These are phyloP conservation scores for Sistotremastrum niveocremeum DNA, from an alignment of 768 basidiomycete genomes.

Conservation along the genomic window DNA sequence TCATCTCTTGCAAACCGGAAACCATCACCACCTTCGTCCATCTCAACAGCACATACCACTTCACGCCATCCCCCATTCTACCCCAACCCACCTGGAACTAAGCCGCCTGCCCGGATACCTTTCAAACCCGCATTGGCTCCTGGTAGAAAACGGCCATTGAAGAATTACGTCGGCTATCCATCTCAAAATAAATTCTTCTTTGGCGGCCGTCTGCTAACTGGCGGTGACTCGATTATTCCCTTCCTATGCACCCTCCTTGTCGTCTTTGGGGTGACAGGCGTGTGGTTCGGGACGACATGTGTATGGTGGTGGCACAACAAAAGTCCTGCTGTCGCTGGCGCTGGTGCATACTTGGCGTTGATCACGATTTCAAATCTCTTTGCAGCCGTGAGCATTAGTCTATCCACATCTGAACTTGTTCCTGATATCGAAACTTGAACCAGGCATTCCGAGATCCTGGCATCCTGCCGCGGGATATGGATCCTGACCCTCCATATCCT, in stretches of 20 bases:
- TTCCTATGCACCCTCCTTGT: conserved; percentile 54
- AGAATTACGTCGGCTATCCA: conserved; percentile 51
- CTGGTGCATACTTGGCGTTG: conserved; percentile 46
- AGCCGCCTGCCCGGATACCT: conserved; percentile 4
- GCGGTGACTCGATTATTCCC: conserved; percentile 77
- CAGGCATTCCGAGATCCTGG: conserved; percentile 77
- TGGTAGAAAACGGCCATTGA: conserved; percentile 29
- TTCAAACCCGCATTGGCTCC: conserved; percentile 19
- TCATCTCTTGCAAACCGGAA: not conserved
- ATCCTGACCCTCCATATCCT: conserved; percentile 73
- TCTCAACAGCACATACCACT: not conserved
- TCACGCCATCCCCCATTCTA: not conserved
- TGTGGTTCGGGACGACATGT: conserved; percentile 83
- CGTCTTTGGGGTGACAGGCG: conserved; percentile 51
- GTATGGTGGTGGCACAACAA: conserved; percentile 81
- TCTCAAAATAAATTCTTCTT: conserved; percentile 70
- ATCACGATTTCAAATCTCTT: conserved; percentile 67
- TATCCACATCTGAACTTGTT: conserved; percentile 8
- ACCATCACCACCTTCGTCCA: not conserved
- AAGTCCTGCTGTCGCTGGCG: conserved; percentile 53
- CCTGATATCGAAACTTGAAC: conserved; percentile 6
- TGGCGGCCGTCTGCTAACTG: conserved; percentile 59
- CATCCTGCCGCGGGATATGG: conserved; percentile 77
- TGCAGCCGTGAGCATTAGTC: conserved; percentile 41
- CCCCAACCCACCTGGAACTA: not conserved